phyloP scores from a whole-genome alignment of 2,329 filamentous ascomycete species.

The Aspergillus alliaceus region DNA sequence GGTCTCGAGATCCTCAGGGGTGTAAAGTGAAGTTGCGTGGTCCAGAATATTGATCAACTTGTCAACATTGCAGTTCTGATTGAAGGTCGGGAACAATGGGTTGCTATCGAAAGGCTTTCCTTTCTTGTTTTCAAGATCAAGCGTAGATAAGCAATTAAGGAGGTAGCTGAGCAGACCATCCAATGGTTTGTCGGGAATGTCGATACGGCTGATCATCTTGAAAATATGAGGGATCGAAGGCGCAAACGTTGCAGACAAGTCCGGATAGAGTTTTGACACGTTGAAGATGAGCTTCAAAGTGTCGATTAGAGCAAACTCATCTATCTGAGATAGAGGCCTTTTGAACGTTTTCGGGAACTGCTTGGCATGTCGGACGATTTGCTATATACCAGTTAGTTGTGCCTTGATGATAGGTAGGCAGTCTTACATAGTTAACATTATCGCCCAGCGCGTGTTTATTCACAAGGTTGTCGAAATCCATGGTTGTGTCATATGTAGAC shows the following conservation, averaged over 20 bases:
- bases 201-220: conserved; percentile 64
- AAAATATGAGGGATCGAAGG: conserved; percentile 69
- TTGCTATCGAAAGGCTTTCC: conserved; percentile 43
- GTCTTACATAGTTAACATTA: conserved; percentile 59
- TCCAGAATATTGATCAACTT: conserved; percentile 71
- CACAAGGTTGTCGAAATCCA: conserved; percentile 66
- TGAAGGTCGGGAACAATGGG: conserved; percentile 66
- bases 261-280: conserved; percentile 71
- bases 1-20: conserved; percentile 69
- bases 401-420: background rate
- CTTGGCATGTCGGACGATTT: conserved; percentile 69
- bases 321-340: conserved; percentile 49
- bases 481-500: conserved; percentile 72
- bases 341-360: conserved; percentile 47
- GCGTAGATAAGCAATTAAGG: conserved; percentile 77
- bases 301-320: conserved; percentile 77
- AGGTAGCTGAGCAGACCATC: conserved; percentile 70
- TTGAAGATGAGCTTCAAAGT: conserved; percentile 90
- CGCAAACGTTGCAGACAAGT: conserved; percentile 63
- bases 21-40: conserved; percentile 62
- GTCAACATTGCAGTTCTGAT: conserved; percentile 60
- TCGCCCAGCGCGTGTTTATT: conserved; percentile 66
- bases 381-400: conserved; percentile 39
- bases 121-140: conserved; percentile 64
- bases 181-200: conserved; percentile 65